phyloP scores from a whole-genome alignment of 352 stramenopile genomes.

The Pythium coloratum region DNA sequence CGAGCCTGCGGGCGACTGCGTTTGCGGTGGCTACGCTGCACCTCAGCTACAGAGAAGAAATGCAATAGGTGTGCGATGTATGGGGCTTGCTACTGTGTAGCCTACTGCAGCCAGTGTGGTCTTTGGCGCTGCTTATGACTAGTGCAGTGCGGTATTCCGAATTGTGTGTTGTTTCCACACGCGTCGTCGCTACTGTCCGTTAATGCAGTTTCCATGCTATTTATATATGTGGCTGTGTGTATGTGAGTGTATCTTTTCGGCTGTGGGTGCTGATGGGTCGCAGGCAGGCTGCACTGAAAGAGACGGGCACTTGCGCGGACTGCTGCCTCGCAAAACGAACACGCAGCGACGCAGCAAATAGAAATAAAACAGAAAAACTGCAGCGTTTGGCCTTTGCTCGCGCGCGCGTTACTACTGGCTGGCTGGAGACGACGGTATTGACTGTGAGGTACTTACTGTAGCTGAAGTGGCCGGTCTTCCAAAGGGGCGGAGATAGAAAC shows the following conservation, averaged over 20 bases:
- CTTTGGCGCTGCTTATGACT: neutral
- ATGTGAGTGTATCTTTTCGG: neutral
- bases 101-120: neutral
- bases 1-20: neutral
- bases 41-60: neutral
- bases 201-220: constrained; percentile 8
- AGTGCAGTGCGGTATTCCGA: neutral
- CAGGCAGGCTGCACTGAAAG: neutral
- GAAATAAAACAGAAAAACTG: constrained; percentile 14
- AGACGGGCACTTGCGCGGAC: neutral
- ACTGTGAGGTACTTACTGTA: neutral
- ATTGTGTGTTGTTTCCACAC: neutral
- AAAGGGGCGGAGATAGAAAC: constrained; percentile 7
- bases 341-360: constrained; percentile 10
- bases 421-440: neutral
- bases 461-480: constrained; percentile 1
- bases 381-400: neutral
- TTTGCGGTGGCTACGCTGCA: neutral
- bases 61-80: neutral
- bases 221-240: neutral
- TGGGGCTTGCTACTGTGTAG: neutral
- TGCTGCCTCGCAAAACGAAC: constrained; percentile 6
- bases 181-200: constrained; percentile 4
- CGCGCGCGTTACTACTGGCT: constrained; percentile 3
- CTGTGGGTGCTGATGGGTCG: neutral